Percentiles rank a stretch among this genome's conserved stretches.
These are phyloP conservation scores for Quercus ilex DNA, from an alignment of 306 rosid species.

Conservation along the genomic window DNA sequence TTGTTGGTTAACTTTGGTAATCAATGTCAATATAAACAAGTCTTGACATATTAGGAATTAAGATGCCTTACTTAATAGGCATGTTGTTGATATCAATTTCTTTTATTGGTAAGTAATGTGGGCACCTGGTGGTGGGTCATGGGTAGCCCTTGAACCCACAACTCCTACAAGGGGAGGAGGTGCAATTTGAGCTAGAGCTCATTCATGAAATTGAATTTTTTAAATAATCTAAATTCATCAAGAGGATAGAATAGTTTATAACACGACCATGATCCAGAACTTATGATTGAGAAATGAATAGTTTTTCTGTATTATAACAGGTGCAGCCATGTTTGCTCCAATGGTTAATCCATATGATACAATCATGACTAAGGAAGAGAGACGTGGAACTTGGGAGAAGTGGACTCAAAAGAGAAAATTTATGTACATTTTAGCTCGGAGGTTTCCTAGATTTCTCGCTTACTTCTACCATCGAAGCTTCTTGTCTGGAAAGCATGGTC, in stretches of 20 bases:
- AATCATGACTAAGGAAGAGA: slow-evolving; percentile 70
- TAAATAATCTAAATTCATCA: neutral
- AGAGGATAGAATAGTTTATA: neutral
- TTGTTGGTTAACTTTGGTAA: neutral
- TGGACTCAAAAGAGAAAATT: slow-evolving; percentile 71
- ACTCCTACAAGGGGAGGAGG: too few species aligned
- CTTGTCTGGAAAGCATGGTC: slow-evolving; percentile 90
- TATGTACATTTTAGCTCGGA: slow-evolving; percentile 65
- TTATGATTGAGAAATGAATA: neutral
- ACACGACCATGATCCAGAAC: too few species aligned
- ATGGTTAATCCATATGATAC: slow-evolving; percentile 93
- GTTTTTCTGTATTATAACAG: slow-evolving; percentile 30
- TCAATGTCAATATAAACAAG: neutral
- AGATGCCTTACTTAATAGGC: too few species aligned
- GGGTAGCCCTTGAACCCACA: too few species aligned
- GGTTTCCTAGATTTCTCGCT: slow-evolving; percentile 62
- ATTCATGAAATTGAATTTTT: neutral
- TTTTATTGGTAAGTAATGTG: too few species aligned
- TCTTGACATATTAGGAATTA: too few species aligned
- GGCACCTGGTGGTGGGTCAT: too few species aligned
- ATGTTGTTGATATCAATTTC: too few species aligned
- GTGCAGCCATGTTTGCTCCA: slow-evolving; percentile 96
- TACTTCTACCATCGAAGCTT: slow-evolving; percentile 70
- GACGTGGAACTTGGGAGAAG: slow-evolving; percentile 71
- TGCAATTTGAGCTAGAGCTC: too few species aligned